A percentile compares a stretch with the other conserved stretches of the same genome.
Evolutionary conservation across 352 stramenopile genomes (phyloP).

Genomic region (Pythium volutum): DNA sequence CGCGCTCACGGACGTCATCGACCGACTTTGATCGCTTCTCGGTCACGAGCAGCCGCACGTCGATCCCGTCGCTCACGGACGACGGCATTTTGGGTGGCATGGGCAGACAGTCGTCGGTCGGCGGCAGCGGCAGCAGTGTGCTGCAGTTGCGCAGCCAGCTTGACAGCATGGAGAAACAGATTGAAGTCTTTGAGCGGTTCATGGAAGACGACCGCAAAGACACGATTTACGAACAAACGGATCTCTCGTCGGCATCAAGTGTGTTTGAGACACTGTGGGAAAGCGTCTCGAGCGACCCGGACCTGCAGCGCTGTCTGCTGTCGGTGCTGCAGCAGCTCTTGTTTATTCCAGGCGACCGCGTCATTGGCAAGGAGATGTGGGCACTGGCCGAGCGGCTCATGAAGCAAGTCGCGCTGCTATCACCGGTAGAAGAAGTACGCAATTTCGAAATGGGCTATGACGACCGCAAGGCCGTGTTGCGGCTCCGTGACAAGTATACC

Average conservation of each 20-base stretch:
- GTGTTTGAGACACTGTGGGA: slow-evolving; percentile 62
- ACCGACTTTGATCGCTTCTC: slow-evolving; percentile 23
- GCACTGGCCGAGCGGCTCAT: slow-evolving; percentile 71
- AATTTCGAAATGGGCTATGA: slow-evolving; percentile 80
- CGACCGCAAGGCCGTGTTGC: slow-evolving; percentile 72
- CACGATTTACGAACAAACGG: slow-evolving; percentile 80
- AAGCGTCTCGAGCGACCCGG: slow-evolving; percentile 53
- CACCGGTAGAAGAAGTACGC: slow-evolving; percentile 77
- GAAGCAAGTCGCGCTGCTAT: slow-evolving; percentile 72
- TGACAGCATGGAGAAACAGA: slow-evolving; percentile 88
- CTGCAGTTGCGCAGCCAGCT: slow-evolving; percentile 77
- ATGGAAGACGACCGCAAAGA: slow-evolving; percentile 88
- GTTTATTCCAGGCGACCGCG: slow-evolving; percentile 76
- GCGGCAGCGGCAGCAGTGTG: slow-evolving; percentile 72
- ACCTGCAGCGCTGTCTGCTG: slow-evolving; percentile 67
- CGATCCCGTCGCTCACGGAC: slow-evolving; percentile 21
- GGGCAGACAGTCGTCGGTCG: slow-evolving; percentile 39
- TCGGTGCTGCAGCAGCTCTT: slow-evolving; percentile 84
- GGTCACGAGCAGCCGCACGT: slow-evolving; percentile 15
- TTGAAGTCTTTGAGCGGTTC: slow-evolving; percentile 86
- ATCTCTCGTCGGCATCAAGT: slow-evolving; percentile 66
- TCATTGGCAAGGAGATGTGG: slow-evolving; percentile 88
- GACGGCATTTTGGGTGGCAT: slow-evolving; percentile 7
- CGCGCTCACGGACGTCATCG: slow-evolving; percentile 8
- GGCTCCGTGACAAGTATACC: slow-evolving; percentile 74